These are phyloP conservation scores for Solanum etuberosum DNA, from an alignment of 257 asterid species.

Conservation along the genomic window DNA sequence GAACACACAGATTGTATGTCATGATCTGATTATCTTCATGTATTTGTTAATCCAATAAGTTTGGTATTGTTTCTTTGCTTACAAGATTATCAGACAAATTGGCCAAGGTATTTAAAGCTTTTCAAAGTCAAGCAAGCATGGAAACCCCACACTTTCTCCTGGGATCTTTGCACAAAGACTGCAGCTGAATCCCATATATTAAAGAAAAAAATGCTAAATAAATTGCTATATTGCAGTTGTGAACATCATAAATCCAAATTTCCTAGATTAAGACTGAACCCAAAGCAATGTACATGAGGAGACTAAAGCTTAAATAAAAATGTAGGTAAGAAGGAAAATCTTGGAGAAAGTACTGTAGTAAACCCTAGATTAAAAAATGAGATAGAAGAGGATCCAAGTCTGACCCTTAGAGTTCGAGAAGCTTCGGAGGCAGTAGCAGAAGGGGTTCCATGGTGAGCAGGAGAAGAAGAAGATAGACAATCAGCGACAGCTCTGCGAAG, in stretches of 20 bases:
- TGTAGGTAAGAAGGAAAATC: background rate
- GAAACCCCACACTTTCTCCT: background rate
- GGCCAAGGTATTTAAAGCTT: background rate
- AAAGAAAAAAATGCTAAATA: background rate
- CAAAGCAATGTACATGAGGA: background rate
- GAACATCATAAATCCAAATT: too few relatives aligned
- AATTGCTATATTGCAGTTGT: background rate
- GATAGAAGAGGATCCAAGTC: conserved; percentile 7
- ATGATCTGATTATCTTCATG: background rate
- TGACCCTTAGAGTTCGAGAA: conserved; percentile 86
- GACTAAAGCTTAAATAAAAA: background rate
- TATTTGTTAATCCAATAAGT: background rate
- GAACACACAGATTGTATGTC: background rate
- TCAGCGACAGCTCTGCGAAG: conserved; percentile 95
- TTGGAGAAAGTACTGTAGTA: background rate
- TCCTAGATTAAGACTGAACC: background rate
- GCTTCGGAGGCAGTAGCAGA: conserved; percentile 45
- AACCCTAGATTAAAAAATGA: background rate
- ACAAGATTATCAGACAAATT: background rate
- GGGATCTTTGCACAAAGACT: background rate
- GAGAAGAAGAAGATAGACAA: conserved; percentile 76
- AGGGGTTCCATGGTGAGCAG: conserved; percentile 39
- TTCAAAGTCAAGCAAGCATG: background rate
- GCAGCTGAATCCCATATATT: background rate
- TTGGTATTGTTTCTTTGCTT: background rate